Conservation (phyloP, 2,329 filamentous ascomycete genomes). For the Neofusicoccum sp. region DNA sequence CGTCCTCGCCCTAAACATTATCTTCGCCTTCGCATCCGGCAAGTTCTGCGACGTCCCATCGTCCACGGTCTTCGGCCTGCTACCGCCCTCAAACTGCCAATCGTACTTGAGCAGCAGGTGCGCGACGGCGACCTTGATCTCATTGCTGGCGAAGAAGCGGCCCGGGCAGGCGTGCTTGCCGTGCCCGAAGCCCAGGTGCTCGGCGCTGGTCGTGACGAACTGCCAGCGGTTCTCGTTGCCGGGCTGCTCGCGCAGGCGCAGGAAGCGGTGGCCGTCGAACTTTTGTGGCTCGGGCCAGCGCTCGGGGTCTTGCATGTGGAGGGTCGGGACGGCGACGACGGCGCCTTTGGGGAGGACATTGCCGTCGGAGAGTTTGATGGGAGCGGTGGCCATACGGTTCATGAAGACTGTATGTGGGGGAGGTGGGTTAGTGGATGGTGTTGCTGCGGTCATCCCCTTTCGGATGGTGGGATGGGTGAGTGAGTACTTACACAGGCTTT, state of each 20-base stretch:
- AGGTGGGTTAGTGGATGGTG: neutral
- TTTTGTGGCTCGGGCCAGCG: conserved; percentile 15
- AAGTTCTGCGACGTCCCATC: neutral
- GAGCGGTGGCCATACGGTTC: conserved; percentile 3
- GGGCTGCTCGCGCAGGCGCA: conserved; percentile 19
- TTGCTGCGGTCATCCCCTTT: too few relatives aligned
- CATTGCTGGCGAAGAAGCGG: conserved; percentile 21
- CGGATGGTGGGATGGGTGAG: neutral
- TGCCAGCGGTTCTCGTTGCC: conserved; percentile 18
- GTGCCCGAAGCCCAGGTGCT: conserved; percentile 24
- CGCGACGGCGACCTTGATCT: conserved; percentile 21
- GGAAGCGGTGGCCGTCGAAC: conserved; percentile 20
- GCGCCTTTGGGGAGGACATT: conserved; percentile 25
- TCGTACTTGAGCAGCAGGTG: conserved; percentile 22
- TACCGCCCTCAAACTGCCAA: neutral
- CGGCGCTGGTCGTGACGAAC: conserved; percentile 22
- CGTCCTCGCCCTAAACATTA: neutral
- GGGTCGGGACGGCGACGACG: conserved; percentile 18
- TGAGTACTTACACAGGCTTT: neutral
- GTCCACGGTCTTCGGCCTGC: neutral
- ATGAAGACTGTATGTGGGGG: conserved; percentile 14
- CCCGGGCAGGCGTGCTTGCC: conserved; percentile 20
- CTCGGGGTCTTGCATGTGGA: conserved; percentile 15
- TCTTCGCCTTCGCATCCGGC: neutral
- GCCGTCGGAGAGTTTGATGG: conserved; percentile 30